Conservation (phyloP, 225 moss, liverwort and hornwort genomes). For the Sphagnum contortum region DNA sequence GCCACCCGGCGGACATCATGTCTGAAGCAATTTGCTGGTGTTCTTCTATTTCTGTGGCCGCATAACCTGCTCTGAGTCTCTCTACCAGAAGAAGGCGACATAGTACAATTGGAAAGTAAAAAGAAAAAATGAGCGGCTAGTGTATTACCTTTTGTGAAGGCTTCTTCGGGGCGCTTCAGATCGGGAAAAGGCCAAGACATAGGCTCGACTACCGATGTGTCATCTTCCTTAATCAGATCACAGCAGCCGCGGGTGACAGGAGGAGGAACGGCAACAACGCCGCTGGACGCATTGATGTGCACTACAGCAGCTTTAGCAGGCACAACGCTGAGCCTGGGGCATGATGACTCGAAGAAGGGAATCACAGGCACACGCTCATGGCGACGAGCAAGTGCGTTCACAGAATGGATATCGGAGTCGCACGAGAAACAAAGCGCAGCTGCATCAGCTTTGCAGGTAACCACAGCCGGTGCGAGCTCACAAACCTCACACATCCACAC, state of each 20-base stretch:
- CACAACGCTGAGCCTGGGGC: no score
- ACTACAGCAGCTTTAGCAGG: slow-evolving; percentile 22
- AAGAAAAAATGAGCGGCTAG: no score
- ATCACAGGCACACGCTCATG: slow-evolving; percentile 82
- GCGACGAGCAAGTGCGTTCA: slow-evolving; percentile 71
- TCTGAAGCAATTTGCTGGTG: no score
- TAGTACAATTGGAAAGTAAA: no score
- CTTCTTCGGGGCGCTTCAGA: slow-evolving; percentile 32
- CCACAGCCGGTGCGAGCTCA: slow-evolving; percentile 75
- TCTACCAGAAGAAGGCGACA: no score
- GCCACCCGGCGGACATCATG: no score
- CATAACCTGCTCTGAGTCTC: no score
- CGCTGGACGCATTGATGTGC: slow-evolving; percentile 14
- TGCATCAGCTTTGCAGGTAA: slow-evolving; percentile 91
- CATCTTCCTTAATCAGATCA: slow-evolving; percentile 39
- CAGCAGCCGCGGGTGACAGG: neutral
- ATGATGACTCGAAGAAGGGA: slow-evolving; percentile 41
- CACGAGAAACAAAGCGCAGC: slow-evolving; percentile 72
- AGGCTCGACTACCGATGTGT: slow-evolving; percentile 45
- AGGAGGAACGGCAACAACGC: slow-evolving; percentile 2
- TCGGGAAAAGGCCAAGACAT: slow-evolving; percentile 72
- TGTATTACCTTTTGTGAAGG: no score
- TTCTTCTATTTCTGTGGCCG: no score
- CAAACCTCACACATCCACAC: slow-evolving; percentile 94
- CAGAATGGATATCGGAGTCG: slow-evolving; percentile 91